phyloP scores from a whole-genome alignment of 805 yeast genomes.

The Vanderwaltozyma verrucispora region DNA sequence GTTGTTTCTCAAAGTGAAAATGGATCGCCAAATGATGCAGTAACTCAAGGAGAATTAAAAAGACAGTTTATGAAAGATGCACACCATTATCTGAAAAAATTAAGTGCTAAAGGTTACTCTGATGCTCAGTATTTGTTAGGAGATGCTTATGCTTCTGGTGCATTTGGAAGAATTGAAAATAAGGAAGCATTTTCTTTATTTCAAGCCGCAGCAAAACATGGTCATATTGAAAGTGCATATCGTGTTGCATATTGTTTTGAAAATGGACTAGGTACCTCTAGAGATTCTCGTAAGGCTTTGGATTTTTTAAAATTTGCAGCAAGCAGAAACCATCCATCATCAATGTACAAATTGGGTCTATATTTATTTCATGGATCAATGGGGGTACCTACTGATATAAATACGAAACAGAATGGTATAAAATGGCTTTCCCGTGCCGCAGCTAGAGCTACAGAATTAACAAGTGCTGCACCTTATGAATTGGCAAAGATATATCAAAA shows the following conservation, averaged over 20 bases:
- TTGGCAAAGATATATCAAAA: slow-evolving; percentile 71
- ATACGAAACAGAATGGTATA: slow-evolving; percentile 74
- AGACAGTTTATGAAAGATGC: slow-evolving; percentile 69
- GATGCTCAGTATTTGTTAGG: slow-evolving; percentile 90
- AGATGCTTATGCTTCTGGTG: slow-evolving; percentile 83
- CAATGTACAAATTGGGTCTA: slow-evolving; percentile 86
- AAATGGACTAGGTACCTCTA: slow-evolving; percentile 85
- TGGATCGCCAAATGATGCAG: not conserved
- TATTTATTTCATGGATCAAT: slow-evolving; percentile 75
- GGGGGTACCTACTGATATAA: slow-evolving; percentile 64
- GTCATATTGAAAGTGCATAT: slow-evolving; percentile 85
- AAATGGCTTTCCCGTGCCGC: slow-evolving; percentile 89
- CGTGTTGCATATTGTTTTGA: slow-evolving; percentile 87
- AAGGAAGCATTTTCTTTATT: slow-evolving; percentile 68
- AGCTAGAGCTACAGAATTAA: slow-evolving; percentile 71
- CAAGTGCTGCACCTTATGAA: slow-evolving; percentile 92
- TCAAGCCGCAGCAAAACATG: slow-evolving; percentile 86
- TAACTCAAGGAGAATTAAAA: slow-evolving; percentile 29
- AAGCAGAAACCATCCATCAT: slow-evolving; percentile 87
- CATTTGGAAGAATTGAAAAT: slow-evolving; percentile 68
- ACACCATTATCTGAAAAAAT: slow-evolving; percentile 50
- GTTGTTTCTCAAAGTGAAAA: slow-evolving; percentile 1
- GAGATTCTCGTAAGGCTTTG: slow-evolving; percentile 78
- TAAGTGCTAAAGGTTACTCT: slow-evolving; percentile 69
- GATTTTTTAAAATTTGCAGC: slow-evolving; percentile 83